A percentile compares a stretch with the other conserved stretches of the same genome.
Evolutionary conservation across 2,329 filamentous ascomycete genomes (phyloP).

Genomic region (Ambrosiella xylebori): DNA sequence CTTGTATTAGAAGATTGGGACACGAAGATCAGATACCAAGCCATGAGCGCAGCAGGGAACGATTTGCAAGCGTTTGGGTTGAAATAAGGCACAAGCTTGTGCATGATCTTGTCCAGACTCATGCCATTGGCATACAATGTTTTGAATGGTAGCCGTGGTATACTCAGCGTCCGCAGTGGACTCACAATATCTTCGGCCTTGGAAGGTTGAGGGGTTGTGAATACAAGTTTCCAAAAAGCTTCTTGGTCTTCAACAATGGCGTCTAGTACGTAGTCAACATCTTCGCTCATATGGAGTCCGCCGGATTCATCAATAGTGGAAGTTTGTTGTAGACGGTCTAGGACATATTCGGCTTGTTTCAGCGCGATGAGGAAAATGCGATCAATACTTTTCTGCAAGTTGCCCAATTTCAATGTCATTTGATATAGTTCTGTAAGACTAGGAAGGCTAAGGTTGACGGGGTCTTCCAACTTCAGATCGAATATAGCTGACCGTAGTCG

Average conservation of each 20-base stretch:
- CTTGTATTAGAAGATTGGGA: not conserved
- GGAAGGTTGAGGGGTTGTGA: conserved; percentile 1
- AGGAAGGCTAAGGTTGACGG: conserved; percentile 1
- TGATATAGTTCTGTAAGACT: conserved; percentile 7
- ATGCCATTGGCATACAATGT: not conserved
- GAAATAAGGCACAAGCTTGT: conserved; percentile 3
- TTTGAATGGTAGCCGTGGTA: not conserved
- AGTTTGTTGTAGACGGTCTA: not conserved
- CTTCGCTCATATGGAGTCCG: not conserved
- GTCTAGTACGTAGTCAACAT: not conserved
- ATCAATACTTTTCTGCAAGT: not conserved
- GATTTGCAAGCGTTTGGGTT: not conserved
- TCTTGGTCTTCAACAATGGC: conserved; percentile 8
- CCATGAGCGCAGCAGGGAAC: conserved; percentile 6
- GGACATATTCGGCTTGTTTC: conserved; percentile 1
- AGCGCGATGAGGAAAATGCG: conserved; percentile 9
- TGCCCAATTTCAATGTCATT: not conserved
- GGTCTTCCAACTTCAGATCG: conserved; percentile 1
- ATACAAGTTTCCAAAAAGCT: conserved; percentile 10
- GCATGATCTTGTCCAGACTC: conserved; percentile 2
- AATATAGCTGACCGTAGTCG: conserved; percentile 2
- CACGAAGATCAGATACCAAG: conserved; percentile 11
- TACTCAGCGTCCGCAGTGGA: not conserved
- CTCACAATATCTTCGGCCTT: not conserved
- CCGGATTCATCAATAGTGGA: not conserved